Conservation (phyloP, 306 rosid species). For the Rosa lucieae region DNA sequence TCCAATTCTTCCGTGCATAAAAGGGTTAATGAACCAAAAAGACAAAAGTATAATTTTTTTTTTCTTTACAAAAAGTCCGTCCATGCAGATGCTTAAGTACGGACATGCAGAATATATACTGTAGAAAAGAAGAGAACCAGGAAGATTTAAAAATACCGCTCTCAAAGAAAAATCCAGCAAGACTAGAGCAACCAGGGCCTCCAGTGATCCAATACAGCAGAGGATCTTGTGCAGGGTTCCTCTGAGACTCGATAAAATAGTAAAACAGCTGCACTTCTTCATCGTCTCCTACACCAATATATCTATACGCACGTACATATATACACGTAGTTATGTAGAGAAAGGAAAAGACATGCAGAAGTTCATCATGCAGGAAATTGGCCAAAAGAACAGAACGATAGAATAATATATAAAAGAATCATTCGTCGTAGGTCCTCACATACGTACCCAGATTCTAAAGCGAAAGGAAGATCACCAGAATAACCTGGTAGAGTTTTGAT, state of each 20-base stretch:
- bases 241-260: constrained; percentile 20
- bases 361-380: no score
- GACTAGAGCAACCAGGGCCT: constrained; percentile 23
- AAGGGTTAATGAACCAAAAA: no score
- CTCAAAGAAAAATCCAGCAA: constrained; percentile 2
- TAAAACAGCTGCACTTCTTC: constrained; percentile 18
- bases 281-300: constrained; percentile 14
- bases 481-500: neutral
- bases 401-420: no score
- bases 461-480: neutral
- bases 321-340: no score
- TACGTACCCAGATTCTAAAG: neutral
- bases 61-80: no score
- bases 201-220: neutral
- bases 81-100: no score
- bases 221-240: constrained; percentile 21
- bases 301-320: neutral
- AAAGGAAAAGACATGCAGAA: no score
- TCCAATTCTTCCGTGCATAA: no score
- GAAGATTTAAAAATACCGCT: neutral
- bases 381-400: no score
- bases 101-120: no score
- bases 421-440: no score
- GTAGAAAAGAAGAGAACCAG: neutral
- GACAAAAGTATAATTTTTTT: no score